A percentile compares a stretch with the other conserved stretches of the same genome.
phyloP scores from a whole-genome alignment of 1,139 yeast species.

The Pichia inconspicua region DNA sequence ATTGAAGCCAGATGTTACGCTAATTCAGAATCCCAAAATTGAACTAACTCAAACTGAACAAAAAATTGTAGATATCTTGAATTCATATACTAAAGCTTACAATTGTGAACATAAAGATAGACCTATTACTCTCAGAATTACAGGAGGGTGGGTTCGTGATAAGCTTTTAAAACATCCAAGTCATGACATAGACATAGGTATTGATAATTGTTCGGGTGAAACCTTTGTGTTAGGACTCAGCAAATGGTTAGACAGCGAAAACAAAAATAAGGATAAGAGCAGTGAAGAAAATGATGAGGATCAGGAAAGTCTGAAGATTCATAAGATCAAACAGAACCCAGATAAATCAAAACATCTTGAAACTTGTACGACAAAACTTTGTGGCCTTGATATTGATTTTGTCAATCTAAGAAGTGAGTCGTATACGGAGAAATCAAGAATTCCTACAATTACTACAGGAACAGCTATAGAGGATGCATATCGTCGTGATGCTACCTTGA shows the following conservation, averaged over 20 bases:
- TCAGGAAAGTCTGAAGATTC: slow-evolving; percentile 33
- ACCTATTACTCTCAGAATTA: slow-evolving; percentile 57
- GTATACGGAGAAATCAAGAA: slow-evolving; percentile 73
- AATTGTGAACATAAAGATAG: slow-evolving; percentile 13
- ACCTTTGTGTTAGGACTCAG: slow-evolving; percentile 67
- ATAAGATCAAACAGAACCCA: slow-evolving; percentile 85
- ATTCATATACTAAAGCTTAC: slow-evolving; percentile 23
- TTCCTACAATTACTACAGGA: slow-evolving; percentile 71
- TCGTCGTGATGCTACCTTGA: slow-evolving; percentile 89
- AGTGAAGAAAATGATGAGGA: slow-evolving; percentile 30
- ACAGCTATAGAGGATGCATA: slow-evolving; percentile 88
- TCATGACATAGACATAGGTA: slow-evolving; percentile 87
- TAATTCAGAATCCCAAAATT: slow-evolving; percentile 11
- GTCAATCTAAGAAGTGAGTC: slow-evolving; percentile 85
- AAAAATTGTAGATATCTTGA: slow-evolving; percentile 22
- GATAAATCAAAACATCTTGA: slow-evolving; percentile 93
- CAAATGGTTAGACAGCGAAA: slow-evolving; percentile 41
- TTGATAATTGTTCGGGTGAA: slow-evolving; percentile 77
- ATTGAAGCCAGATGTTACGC: slow-evolving; percentile 1
- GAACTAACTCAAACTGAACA: slow-evolving; percentile 21
- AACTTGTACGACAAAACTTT: slow-evolving; percentile 86
- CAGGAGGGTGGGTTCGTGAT: slow-evolving; percentile 99
- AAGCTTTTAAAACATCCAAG: slow-evolving; percentile 72
- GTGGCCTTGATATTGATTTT: slow-evolving; percentile 79
- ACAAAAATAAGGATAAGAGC: slow-evolving; percentile 20